Conservation (phyloP, 345 rosid genomes). For the Erysimum cheiranthoides region DNA sequence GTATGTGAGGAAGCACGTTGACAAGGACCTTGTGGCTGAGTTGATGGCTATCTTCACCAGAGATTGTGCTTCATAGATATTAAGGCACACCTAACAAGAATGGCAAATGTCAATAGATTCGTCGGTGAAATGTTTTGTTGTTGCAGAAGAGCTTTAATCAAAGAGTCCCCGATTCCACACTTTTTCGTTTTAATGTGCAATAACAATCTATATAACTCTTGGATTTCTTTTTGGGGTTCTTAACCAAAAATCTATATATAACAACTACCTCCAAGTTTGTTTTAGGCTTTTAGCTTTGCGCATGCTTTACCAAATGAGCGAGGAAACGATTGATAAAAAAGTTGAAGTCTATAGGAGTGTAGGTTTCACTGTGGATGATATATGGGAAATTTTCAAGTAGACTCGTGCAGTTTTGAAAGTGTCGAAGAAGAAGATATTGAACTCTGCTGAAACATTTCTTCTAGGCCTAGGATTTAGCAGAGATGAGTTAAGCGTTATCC, state of each 20-base stretch:
- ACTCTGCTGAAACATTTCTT: conserved; percentile 34
- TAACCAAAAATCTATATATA: too few species aligned
- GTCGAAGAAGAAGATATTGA: conserved; percentile 41
- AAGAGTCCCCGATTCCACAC: too few species aligned
- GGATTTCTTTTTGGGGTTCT: too few species aligned
- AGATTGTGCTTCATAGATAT: not conserved
- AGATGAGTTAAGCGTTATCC: conserved; percentile 39
- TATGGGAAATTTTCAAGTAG: conserved; percentile 35
- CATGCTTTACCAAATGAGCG: not conserved
- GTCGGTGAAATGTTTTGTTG: too few species aligned
- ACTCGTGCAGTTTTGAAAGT: not conserved
- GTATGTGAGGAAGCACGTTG: not conserved
- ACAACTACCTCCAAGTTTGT: too few species aligned
- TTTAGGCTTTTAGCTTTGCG: conserved; percentile 18
- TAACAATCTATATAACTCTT: too few species aligned
- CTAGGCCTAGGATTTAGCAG: conserved; percentile 28
- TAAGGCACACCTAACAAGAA: not conserved
- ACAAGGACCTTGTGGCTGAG: not conserved
- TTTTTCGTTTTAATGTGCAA: too few species aligned
- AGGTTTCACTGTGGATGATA: conserved; percentile 43
- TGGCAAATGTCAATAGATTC: too few species aligned
- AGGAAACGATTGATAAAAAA: conserved; percentile 24
- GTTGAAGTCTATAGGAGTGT: conserved; percentile 8
- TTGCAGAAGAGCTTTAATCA: too few species aligned
- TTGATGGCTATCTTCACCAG: not conserved